These are phyloP conservation scores for Diplogelasinospora grovesii DNA, from an alignment of 495 filamentous ascomycete species.

Conservation along the genomic window DNA sequence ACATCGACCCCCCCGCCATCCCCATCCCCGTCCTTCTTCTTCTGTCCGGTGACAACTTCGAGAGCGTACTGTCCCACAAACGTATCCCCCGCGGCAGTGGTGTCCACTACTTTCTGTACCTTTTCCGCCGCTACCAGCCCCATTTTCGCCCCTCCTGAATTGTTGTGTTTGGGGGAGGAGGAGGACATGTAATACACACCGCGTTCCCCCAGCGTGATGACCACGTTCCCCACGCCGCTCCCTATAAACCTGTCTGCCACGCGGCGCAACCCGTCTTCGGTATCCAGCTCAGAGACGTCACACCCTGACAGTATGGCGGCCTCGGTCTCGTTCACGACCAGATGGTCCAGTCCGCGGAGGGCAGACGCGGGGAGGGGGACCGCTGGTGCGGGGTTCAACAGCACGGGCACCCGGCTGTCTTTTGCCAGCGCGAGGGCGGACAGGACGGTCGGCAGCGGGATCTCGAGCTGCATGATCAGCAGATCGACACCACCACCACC, in stretches of 20 bases:
- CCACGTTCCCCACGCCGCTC: conserved; percentile 64
- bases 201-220: conserved; percentile 76
- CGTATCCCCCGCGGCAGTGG: conserved; percentile 90
- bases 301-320: conserved; percentile 61
- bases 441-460: conserved; percentile 65
- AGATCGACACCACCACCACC: conserved; percentile 34
- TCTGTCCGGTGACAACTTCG: conserved; percentile 49
- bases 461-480: conserved; percentile 84
- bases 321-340: conserved; percentile 91
- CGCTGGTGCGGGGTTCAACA: conserved; percentile 85
- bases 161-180: no score
- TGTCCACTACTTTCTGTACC: conserved; percentile 78
- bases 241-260: conserved; percentile 54
- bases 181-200: conserved; percentile 56
- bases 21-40: no score
- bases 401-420: conserved; percentile 46
- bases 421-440: conserved; percentile 53
- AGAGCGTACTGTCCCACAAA: conserved; percentile 88
- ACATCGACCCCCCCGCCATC: conserved; percentile 39
- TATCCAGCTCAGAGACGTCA: conserved; percentile 41
- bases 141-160: conserved; percentile 24
- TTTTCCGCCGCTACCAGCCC: conserved; percentile 50
- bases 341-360: conserved; percentile 62
- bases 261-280: conserved; percentile 32
- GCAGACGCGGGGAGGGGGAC: conserved; percentile 58